Percentiles rank a stretch among this genome's conserved stretches.
Evolutionary conservation across 257 asterid genomes (phyloP).

Genomic region (Penstemon newberryi): DNA sequence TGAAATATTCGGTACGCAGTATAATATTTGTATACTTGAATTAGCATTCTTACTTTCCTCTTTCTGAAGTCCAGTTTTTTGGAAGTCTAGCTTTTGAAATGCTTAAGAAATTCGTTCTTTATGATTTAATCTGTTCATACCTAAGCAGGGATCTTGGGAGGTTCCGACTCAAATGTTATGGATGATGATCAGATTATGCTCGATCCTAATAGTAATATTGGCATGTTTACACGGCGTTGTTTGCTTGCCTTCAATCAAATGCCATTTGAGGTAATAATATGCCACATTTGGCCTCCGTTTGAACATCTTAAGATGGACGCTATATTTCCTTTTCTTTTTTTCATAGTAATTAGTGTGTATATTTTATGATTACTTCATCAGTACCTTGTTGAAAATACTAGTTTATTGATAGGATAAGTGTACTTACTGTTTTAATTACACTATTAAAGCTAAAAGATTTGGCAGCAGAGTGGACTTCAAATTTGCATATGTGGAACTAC

Average conservation of each 20-base stretch:
- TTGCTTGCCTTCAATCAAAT: slow-evolving; percentile 74
- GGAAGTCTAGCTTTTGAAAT: neutral
- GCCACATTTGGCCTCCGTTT: neutral
- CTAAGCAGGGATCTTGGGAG: slow-evolving; percentile 68
- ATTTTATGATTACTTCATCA: neutral
- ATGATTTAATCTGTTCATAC: neutral
- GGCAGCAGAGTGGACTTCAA: neutral
- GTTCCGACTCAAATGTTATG: slow-evolving; percentile 56
- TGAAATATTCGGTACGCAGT: neutral
- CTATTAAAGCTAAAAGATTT: slow-evolving; percentile 5
- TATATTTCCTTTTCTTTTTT: neutral
- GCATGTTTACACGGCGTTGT: slow-evolving; percentile 83
- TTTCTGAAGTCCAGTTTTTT: neutral
- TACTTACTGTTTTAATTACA: neutral
- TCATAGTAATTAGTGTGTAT: neutral
- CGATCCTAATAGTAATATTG: slow-evolving; percentile 80
- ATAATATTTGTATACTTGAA: neutral
- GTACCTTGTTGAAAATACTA: neutral
- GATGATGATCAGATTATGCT: slow-evolving; percentile 91
- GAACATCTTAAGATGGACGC: neutral
- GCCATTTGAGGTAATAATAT: slow-evolving; percentile 74
- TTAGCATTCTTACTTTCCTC: neutral
- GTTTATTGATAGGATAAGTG: neutral
- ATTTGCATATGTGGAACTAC: too few relatives aligned
- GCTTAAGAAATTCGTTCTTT: slow-evolving; percentile 1